Evolutionary conservation across 208 protist genomes (phyloP), one percentile per base, ranked within the genome.

Genomic region (Lotmaria passim): DNA sequence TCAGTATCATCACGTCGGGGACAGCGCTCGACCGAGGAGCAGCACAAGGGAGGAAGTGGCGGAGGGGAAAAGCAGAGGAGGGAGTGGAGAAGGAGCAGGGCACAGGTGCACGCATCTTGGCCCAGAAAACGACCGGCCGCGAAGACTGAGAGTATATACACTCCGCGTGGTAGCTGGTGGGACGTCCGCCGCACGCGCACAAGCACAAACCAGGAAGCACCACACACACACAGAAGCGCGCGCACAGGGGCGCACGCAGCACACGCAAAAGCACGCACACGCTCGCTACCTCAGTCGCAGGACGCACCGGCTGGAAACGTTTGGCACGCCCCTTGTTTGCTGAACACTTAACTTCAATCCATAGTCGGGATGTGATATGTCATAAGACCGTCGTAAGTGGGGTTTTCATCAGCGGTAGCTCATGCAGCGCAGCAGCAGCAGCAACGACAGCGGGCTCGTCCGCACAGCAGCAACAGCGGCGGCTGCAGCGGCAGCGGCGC

Each of bases 321-420:
- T 63, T 85, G 79, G 75, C 69, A 61, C 70, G 75, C 62, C 66
- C 74, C 75, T 76, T 67, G 33, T 51, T 79, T 48, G 58, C 15
- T 59, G 63, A 70, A 85, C 80, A 86, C 80, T 86, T 69, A 67
- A 82, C 50, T 73, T 82, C 80, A 86, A 82, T 86, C 80, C 75
- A 81, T 78, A 47, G 60, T 86, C 44, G 44, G 38, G 59, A 53
- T 65, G 59, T 65, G 43, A 23, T 48, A 17, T 48, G 43, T 48
- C 43, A 48, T 48, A 48, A 48, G 43, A 48, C 43, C 43, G 43
- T 48, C 43, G 43, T 48, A 48, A 48, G 43, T 48, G 43, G 43
- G 43, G 12, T 48, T 24, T 47, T 44, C 39, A 48, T 48, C 38
- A 62, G 33, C 38, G 38, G 56, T 48, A 62, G 39, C n/a, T n/a